Evolutionary conservation across 2,329 filamentous ascomycete genomes (phyloP), one percentile per base, ranked within the genome.

Genomic region (Alternaria brassicicola): DNA sequence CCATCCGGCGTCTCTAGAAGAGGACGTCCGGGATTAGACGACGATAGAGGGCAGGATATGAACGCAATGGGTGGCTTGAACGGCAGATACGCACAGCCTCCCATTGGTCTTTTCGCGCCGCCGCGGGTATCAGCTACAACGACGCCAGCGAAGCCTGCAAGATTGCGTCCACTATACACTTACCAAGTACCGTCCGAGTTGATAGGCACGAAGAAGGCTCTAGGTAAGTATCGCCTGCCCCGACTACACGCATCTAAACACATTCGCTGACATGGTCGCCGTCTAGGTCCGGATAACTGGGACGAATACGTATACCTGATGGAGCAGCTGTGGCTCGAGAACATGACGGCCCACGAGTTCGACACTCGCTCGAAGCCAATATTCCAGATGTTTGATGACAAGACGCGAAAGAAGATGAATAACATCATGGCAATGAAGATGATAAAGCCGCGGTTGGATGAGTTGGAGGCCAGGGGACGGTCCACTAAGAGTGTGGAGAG

Each of bases 231-330:
- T 0, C 13, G 1, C 4, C 12, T 15, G 9, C 38, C 17, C 28
- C 12, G 13, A 7, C 28, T 1, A 15, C 2, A 23, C 6, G 13
- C 8, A n/a, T 15, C 12, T 6, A 5, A 10, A 19, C 19, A 39
- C 6, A 23, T 2, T 47, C 30, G 30, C 43, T 47, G 15, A 47
- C 15, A 35, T 6, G 3, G 6, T 25, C 21, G 3, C 19, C 10
- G 13, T 21, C 3, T 9, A 57, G 54, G 54, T 6, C 17, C 49
- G 12, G 54, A 63, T 6, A 54, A 61, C 30, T 69, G 66, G 65
- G 59, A 47, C 6, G 60, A 66, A 33, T 67, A 67, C 17, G 4
- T 67, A 1, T 41, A 39, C 0, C 28, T 63, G 10, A 31, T 61
- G 41, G 63, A 67, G 54, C 56, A 52, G 33, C 43, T 50, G 4